These are phyloP conservation scores for Trichoderma aggressivum DNA, from an alignment of 2,329 filamentous ascomycete genomes.

Conservation along the genomic window DNA sequence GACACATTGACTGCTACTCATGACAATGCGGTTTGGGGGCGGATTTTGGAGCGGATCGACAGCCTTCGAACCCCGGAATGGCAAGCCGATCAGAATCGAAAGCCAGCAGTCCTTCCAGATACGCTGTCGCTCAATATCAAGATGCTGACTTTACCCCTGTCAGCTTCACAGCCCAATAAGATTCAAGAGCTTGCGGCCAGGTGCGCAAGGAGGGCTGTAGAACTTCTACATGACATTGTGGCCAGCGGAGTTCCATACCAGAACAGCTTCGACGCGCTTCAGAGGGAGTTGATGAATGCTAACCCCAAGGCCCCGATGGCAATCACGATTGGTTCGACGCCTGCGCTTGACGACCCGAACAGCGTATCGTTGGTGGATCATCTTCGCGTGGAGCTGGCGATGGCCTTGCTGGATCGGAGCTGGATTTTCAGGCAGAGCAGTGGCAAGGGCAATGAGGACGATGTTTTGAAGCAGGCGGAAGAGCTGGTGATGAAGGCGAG, in stretches of 20 bases:
- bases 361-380: slow-evolving; percentile 21
- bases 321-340: background rate
- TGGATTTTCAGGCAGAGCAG: background rate
- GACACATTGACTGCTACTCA: background rate
- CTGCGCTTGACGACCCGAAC: background rate
- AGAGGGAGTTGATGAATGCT: background rate
- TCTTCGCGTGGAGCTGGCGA: slow-evolving; percentile 23
- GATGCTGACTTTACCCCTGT: background rate
- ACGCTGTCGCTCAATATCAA: slow-evolving; percentile 1
- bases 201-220: background rate
- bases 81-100: background rate
- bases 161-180: background rate
- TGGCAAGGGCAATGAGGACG: background rate
- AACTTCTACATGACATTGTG: background rate
- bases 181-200: background rate
- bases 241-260: background rate
- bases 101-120: background rate
- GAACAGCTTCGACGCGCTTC: background rate
- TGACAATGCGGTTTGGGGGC: background rate
- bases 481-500: slow-evolving; percentile 21
- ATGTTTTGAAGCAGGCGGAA: background rate
- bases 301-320: background rate
- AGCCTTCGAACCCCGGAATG: slow-evolving; percentile 10
- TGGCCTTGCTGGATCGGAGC: slow-evolving; percentile 3
- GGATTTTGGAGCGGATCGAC: background rate